A percentile compares a stretch with the other conserved stretches of the same genome.
These are phyloP conservation scores for Austroboletus festivus DNA, from an alignment of 768 basidiomycete genomes.

Conservation along the genomic window DNA sequence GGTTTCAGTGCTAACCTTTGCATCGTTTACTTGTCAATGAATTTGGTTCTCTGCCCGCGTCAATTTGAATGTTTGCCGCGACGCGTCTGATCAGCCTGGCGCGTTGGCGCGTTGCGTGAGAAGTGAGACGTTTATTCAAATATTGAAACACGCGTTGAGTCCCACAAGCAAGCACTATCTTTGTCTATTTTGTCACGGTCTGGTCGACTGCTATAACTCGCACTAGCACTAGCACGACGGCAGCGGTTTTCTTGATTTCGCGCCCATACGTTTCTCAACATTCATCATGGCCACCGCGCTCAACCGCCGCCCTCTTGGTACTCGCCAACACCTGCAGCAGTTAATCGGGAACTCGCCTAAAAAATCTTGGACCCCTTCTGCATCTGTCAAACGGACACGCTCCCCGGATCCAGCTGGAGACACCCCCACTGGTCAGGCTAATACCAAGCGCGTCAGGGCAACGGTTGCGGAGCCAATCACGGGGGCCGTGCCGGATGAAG, in stretches of 20 bases:
- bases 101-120: slow-evolving; percentile 27
- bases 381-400: slow-evolving; percentile 44
- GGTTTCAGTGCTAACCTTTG: slow-evolving; percentile 6
- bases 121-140: slow-evolving; percentile 14
- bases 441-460: slow-evolving; percentile 46
- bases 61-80: not conserved
- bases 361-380: slow-evolving; percentile 32
- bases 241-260: slow-evolving; percentile 6
- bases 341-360: slow-evolving; percentile 34
- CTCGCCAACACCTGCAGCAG: slow-evolving; percentile 39
- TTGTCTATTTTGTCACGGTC: not conserved
- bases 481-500: slow-evolving; percentile 31
- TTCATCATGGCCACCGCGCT: slow-evolving; percentile 47
- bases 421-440: slow-evolving; percentile 14
- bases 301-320: slow-evolving; percentile 48
- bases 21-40: not conserved
- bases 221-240: not conserved
- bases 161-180: slow-evolving; percentile 10
- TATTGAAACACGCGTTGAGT: slow-evolving; percentile 2
- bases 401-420: slow-evolving; percentile 49
- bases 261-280: not conserved
- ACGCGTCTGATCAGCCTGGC: slow-evolving; percentile 16
- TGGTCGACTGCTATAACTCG: not conserved
- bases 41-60: not conserved
- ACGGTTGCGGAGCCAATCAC: slow-evolving; percentile 20